These are phyloP conservation scores for Magnolia officinalis DNA, from an alignment of 164 flowering plant species.

Conservation along the genomic window DNA sequence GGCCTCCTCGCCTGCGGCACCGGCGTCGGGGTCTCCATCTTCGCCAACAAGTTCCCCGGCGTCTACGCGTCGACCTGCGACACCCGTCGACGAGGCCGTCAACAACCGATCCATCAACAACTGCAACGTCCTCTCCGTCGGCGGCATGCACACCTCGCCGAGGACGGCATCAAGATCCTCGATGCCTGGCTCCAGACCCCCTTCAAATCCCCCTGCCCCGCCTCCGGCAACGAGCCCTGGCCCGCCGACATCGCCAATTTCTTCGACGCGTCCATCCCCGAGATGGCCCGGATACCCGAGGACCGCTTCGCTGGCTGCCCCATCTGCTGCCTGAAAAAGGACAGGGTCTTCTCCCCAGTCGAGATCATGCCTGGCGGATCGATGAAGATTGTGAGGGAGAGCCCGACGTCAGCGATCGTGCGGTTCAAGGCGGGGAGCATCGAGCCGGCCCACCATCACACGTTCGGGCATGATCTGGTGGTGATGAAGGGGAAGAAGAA, in stretches of 20 bases:
- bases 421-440: conserved; percentile 80
- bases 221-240: conserved; percentile 64
- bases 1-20: conserved; percentile 95
- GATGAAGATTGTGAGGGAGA: conserved; percentile 83
- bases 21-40: conserved; percentile 84
- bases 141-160: conserved; percentile 60
- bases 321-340: conserved; percentile 53
- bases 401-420: conserved; percentile 84
- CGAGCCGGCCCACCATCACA: conserved; percentile 95
- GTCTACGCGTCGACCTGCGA: conserved; percentile 78
- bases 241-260: conserved; percentile 47
- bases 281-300: conserved; percentile 50
- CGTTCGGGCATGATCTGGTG: conserved; percentile 85
- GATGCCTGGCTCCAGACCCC: conserved; percentile 72
- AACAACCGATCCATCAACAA: conserved; percentile 86
- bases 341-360: conserved; percentile 48
- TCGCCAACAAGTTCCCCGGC: conserved; percentile 93
- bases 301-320: conserved; percentile 30
- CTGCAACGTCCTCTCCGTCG: conserved; percentile 86
- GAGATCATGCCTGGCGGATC: conserved; percentile 77
- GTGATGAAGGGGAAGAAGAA: conserved; percentile 77
- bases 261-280: conserved; percentile 49
- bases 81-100: conserved; percentile 53
- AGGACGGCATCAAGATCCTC: conserved; percentile 57
- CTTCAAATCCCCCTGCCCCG: conserved; percentile 88